Evolutionary conservation across 73 alveolate species (phyloP).

Genomic region (Paramecium pentaurelia): DNA sequence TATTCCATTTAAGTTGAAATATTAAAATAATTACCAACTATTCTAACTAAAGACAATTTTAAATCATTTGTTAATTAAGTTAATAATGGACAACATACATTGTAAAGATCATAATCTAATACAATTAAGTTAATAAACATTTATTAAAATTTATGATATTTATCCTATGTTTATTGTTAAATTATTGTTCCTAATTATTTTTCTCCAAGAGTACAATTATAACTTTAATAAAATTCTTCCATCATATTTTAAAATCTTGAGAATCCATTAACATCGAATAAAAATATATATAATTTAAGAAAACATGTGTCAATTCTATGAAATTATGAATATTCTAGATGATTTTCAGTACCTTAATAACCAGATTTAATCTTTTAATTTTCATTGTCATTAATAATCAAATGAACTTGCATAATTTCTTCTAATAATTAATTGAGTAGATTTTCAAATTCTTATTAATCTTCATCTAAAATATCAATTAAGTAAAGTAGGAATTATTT

Average conservation of each 20-base stretch:
- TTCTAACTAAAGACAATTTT: neutral
- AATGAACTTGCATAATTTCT: neutral
- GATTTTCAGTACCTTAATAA: neutral
- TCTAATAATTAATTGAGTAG: neutral
- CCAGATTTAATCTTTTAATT: neutral
- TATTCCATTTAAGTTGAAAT: neutral
- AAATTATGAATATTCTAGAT: neutral
- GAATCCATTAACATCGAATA: neutral
- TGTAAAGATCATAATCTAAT: neutral
- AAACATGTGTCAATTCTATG: neutral
- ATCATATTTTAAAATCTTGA: neutral
- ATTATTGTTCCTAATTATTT: too few species aligned
- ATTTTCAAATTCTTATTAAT: neutral
- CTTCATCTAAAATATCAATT: neutral
- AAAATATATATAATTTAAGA: neutral
- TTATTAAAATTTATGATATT: neutral
- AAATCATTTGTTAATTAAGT: neutral
- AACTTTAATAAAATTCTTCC: neutral
- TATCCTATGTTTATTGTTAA: neutral
- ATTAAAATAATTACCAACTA: neutral
- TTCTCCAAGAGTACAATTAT: too few species aligned
- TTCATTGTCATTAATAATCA: neutral
- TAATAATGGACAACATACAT: neutral
- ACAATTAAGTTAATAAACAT: neutral
- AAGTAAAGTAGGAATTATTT: neutral